Evolutionary conservation across 2,329 filamentous ascomycete species (phyloP).

Genomic region (Paramyrothecium roridum): DNA sequence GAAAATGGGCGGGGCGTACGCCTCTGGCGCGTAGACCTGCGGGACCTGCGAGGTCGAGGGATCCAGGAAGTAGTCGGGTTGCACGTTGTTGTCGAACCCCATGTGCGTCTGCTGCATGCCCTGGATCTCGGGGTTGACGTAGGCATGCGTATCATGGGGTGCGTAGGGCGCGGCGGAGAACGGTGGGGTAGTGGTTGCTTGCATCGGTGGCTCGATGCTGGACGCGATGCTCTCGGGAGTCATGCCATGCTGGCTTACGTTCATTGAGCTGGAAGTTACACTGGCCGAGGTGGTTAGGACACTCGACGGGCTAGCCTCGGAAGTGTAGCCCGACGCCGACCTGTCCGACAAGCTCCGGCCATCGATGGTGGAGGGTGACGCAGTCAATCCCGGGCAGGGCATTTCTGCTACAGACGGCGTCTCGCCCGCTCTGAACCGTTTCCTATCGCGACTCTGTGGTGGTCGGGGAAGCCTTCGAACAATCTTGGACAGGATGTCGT

Average conservation of each 20-base stretch:
- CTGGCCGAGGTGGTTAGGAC: not conserved
- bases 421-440: constrained; percentile 4
- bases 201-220: not conserved
- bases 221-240: not conserved
- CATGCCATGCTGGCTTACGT: not conserved
- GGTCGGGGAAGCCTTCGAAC: constrained; percentile 20
- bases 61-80: not conserved
- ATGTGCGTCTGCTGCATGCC: not conserved
- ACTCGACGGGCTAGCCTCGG: not conserved
- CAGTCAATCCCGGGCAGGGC: not conserved
- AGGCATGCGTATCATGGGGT: not conserved
- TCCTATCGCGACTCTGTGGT: constrained; percentile 9
- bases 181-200: not conserved
- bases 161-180: not conserved
- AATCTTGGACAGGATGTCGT: constrained; percentile 27
- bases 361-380: not conserved
- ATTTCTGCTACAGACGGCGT: not conserved
- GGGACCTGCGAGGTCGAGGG: not conserved
- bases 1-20: constrained; percentile 8
- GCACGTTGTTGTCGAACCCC: not conserved
- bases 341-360: not conserved
- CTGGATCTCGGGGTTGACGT: not conserved
- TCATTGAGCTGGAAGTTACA: not conserved
- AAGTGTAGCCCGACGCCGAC: not conserved
- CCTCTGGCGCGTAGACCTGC: constrained; percentile 5